Evolutionary conservation across 768 basidiomycete genomes (phyloP).

Genomic region (Rhodotorula diobovata): DNA sequence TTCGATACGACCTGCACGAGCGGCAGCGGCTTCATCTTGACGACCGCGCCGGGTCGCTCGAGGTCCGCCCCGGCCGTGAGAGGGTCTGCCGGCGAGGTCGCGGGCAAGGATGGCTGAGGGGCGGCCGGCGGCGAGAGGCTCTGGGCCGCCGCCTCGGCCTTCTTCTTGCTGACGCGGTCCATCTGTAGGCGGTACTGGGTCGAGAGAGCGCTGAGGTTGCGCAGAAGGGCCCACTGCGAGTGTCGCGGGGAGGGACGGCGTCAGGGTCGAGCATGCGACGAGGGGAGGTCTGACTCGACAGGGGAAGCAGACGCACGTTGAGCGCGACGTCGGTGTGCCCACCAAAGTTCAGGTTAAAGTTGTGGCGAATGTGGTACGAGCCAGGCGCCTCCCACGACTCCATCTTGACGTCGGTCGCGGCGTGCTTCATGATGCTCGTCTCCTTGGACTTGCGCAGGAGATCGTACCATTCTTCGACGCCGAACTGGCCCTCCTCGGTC

Average conservation of each 20-base stretch:
- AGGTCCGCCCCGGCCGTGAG: neutral
- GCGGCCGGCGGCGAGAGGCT: slow-evolving; percentile 74
- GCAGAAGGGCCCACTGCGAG: slow-evolving; percentile 13
- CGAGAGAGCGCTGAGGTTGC: slow-evolving; percentile 16
- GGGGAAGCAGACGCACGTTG: slow-evolving; percentile 2
- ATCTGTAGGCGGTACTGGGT: slow-evolving; percentile 17
- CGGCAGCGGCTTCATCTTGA: slow-evolving; percentile 18
- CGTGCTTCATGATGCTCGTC: slow-evolving; percentile 30
- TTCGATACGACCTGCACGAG: neutral
- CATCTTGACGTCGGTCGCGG: slow-evolving; percentile 29
- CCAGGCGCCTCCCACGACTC: slow-evolving; percentile 12
- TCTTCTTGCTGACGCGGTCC: slow-evolving; percentile 43
- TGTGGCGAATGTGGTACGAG: slow-evolving; percentile 10
- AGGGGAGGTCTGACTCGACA: neutral
- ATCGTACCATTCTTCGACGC: slow-evolving; percentile 23
- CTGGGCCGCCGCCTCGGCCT: slow-evolving; percentile 76
- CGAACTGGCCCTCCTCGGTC: slow-evolving; percentile 22
- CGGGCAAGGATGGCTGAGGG: slow-evolving; percentile 60
- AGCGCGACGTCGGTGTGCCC: slow-evolving; percentile 30
- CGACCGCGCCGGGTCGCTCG: neutral
- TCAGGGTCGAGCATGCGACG: too few relatives aligned
- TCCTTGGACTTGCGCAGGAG: slow-evolving; percentile 20
- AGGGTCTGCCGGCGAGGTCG: neutral
- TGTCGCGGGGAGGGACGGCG: neutral
- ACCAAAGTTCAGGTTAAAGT: slow-evolving; percentile 21